Conservation (phyloP, 257 asterid genomes). For the Coffea eugenioides region DNA sequence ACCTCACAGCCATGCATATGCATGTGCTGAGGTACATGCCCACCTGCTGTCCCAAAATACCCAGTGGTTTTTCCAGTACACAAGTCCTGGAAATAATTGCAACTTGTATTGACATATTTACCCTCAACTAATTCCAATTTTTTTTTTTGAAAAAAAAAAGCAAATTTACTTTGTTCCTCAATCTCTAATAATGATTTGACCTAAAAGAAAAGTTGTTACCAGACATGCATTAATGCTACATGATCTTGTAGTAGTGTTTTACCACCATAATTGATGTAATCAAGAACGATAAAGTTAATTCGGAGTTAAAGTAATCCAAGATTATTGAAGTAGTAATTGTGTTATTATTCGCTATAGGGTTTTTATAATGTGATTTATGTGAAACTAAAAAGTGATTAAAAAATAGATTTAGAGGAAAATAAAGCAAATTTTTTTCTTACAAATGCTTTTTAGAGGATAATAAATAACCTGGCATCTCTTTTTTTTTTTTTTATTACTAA, state of each 20-base stretch:
- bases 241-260: neutral
- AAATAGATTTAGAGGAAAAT: too few species aligned
- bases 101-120: neutral
- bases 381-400: too few species aligned
- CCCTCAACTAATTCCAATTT: too few species aligned
- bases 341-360: too few species aligned
- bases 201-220: neutral
- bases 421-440: too few species aligned
- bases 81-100: neutral
- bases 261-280: neutral
- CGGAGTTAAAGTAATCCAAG: too few species aligned
- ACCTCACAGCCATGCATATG: neutral
- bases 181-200: neutral
- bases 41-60: neutral
- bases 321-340: too few species aligned
- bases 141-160: too few species aligned
- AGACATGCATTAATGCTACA: neutral
- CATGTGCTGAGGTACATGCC: conserved; percentile 9
- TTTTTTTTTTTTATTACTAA: too few species aligned
- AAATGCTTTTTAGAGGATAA: too few species aligned
- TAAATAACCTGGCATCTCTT: too few species aligned
- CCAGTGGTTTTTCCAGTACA: neutral
- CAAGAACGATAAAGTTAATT: neutral
- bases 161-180: neutral
- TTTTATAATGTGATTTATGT: too few species aligned